Evolutionary conservation across 2,329 filamentous ascomycete species (phyloP), one percentile per base, ranked within the genome.

Genomic region (Grosmannia clavigera): DNA sequence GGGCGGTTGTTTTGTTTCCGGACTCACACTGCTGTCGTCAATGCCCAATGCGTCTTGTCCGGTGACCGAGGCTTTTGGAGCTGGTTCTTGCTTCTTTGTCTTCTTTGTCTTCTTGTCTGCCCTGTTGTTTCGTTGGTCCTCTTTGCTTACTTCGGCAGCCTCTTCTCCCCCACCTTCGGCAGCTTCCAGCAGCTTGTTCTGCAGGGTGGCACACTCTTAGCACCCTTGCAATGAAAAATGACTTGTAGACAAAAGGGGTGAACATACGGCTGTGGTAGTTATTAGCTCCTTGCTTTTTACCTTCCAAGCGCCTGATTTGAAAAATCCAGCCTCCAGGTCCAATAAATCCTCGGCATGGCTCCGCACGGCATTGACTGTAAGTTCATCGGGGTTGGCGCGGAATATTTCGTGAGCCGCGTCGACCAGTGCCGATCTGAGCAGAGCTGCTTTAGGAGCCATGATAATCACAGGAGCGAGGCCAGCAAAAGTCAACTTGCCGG

Each of bases 291-390:
- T 85, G 68, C 81, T 85, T 64, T 74, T 78, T 5, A 71, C 68
- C 68, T 85, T 85, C 83, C 83, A 86, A 19, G 77, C 70, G 0
- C 64, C 70, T 2, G 67, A 64, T 16, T 72, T 71, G 57, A 85
- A 77, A 63, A 84, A 83, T 0, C 75, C 79, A 1, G 75, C 69
- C 0, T 78, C 74, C 1, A 85, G 73, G 1, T 68, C 70, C 0
- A 81, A 70, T 52, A 77, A 70, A 35, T 77, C 70, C 61, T 83
- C 81, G 2, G 75, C 78, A 53, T 71, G 72, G 61, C 78, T 76
- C 60, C 83, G 81, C 59, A 83, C 76, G 57, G 73, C 74, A 65
- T 84, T 84, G 61, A 86, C 81, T 0, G 80, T 80, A 10, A 83
- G 74, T 3, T 73, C 64, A 25, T 79, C 76, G 4, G 75, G 73